Evolutionary conservation across 768 basidiomycete genomes (phyloP).

Genomic region (Hypholoma sublateritium): DNA sequence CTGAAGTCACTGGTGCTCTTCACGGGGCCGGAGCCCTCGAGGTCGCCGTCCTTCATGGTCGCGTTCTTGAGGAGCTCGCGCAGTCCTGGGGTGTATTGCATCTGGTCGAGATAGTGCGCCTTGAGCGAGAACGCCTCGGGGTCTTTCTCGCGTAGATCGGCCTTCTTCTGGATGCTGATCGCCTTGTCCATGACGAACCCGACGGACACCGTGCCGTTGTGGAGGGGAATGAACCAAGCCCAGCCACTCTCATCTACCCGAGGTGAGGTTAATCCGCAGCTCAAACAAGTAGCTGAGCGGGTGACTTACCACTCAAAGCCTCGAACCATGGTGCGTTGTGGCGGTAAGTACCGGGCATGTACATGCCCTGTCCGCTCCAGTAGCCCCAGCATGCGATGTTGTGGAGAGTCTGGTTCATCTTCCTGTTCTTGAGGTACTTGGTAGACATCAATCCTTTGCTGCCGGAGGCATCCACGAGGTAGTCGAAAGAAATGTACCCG

Average conservation of each 20-base stretch:
- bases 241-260: slow-evolving; percentile 9
- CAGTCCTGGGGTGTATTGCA: slow-evolving; percentile 25
- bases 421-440: slow-evolving; percentile 33
- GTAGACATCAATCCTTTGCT: slow-evolving; percentile 36
- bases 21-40: slow-evolving; percentile 9
- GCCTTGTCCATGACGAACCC: slow-evolving; percentile 50
- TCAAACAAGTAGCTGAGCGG: neutral
- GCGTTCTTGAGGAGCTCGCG: slow-evolving; percentile 25
- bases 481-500: slow-evolving; percentile 32
- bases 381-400: slow-evolving; percentile 7
- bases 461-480: slow-evolving; percentile 35
- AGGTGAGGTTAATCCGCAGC: neutral
- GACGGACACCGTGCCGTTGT: slow-evolving; percentile 34
- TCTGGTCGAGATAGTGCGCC: slow-evolving; percentile 26
- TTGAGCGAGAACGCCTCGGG: slow-evolving; percentile 20
- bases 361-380: slow-evolving; percentile 3
- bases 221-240: slow-evolving; percentile 12
- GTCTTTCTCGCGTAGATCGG: slow-evolving; percentile 10
- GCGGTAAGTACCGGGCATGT: slow-evolving; percentile 6
- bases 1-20: slow-evolving; percentile 35
- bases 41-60: slow-evolving; percentile 19
- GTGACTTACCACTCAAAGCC: slow-evolving; percentile 8
- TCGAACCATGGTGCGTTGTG: slow-evolving; percentile 11
- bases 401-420: slow-evolving; percentile 25
- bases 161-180: slow-evolving; percentile 28